Conservation (phyloP, 306 rosid species). For the Rosa multiflora region DNA sequence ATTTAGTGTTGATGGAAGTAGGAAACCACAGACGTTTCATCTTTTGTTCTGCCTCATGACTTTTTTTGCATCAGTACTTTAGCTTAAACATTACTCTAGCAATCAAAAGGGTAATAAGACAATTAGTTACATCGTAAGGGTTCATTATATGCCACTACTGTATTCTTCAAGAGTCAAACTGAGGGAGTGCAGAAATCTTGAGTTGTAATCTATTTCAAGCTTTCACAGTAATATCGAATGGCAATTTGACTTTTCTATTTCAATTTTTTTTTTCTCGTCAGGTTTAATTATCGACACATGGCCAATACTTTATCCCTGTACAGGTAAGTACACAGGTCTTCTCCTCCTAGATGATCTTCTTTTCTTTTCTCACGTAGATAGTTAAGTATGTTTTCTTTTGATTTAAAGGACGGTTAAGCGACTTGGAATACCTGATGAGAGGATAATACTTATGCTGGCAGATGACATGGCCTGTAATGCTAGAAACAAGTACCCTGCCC, state of each 20-base stretch:
- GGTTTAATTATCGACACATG: conserved; percentile 98
- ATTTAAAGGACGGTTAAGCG: conserved; percentile 86
- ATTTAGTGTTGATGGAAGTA: not conserved
- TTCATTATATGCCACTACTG: not conserved
- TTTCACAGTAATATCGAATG: conserved; percentile 7
- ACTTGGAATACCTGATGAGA: conserved; percentile 96
- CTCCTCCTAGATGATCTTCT: conserved; percentile 4
- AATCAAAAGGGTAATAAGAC: not conserved
- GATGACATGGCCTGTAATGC: conserved; percentile 99
- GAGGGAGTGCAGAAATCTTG: not conserved
- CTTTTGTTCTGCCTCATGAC: not conserved
- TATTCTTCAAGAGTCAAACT: not conserved
- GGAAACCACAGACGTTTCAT: not conserved
- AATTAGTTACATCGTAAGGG: not conserved
- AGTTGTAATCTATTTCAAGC: not conserved
- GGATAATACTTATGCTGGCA: conserved; percentile 95
- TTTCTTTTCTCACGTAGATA: not conserved
- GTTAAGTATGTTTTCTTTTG: conserved; percentile 14
- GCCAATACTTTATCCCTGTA: conserved; percentile 92
- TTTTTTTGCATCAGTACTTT: not conserved
- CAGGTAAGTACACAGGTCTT: conserved; percentile 38
- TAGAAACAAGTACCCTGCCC: conserved; percentile 92
- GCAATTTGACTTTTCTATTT: conserved; percentile 13
- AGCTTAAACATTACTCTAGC: not conserved
- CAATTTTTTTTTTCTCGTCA: conserved; percentile 37